Conservation (phyloP, 176 grass and related monocot species). For the Aechmea fasciata region DNA sequence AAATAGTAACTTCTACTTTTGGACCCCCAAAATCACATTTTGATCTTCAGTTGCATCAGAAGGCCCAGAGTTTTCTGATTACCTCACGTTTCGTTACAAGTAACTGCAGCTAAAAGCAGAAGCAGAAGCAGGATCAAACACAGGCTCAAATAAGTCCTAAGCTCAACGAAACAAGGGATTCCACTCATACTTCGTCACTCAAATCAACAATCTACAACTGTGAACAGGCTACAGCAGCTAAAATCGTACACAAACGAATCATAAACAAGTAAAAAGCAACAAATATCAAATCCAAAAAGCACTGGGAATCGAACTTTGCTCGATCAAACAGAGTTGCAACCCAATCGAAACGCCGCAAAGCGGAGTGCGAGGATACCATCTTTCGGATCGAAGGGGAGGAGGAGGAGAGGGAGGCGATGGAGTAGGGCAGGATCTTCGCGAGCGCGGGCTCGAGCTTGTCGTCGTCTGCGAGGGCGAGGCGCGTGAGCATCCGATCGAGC, state of each 20-base stretch:
- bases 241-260: not conserved
- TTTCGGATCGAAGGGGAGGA: conserved; percentile 58
- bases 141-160: too few species aligned
- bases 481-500: conserved; percentile 78
- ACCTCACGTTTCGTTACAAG: too few species aligned
- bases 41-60: too few species aligned
- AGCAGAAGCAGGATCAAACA: too few species aligned
- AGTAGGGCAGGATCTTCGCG: conserved; percentile 62
- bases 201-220: not conserved
- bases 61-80: too few species aligned
- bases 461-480: conserved; percentile 77
- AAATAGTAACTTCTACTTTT: too few species aligned
- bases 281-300: too few species aligned
- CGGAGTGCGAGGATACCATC: conserved; percentile 26
- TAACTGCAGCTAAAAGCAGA: too few species aligned
- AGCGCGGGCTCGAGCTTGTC: conserved; percentile 62
- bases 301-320: too few species aligned
- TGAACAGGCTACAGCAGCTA: not conserved
- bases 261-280: not conserved
- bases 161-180: too few species aligned
- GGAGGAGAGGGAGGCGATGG: conserved; percentile 79
- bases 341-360: not conserved
- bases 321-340: not conserved
- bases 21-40: too few species aligned
- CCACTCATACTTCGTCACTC: not conserved